Base-by-base conservation (phyloP, 2,329 filamentous ascomycete species). In the Fusarium armeniacum region DNA sequence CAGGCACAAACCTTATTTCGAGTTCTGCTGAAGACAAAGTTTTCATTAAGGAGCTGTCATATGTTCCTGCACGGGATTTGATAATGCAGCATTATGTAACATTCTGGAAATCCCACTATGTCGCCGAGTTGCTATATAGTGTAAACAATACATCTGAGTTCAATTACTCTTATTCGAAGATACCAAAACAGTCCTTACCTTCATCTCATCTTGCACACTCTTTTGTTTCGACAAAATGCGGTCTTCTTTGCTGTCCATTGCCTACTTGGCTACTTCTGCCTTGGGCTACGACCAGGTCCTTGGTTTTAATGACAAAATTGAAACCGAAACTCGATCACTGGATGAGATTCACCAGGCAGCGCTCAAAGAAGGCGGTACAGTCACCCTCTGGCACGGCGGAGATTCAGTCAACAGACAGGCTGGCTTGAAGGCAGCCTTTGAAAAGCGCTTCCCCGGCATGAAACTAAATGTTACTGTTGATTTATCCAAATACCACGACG, bases 401-500 rank as follows among this genome's bases (percentile, higher is more conserved):
- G 83, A 85, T 36, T 82, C 85, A 59, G 67, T 67, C 30, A 73
- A 70, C 43, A 81, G 83, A 51, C 80, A 81, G 35, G 71, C 81
- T 55, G 30, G 13, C 2, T 62, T 85, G 16, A 85, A 83, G 69
- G 41, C 74, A 5, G 78, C 78, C 1, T 87, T 86, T 63, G 83
- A 85, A 65, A 65, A 72, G 1, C 76, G 78, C 1, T 87, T 86
- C 67, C 85, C 85, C 0, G 80, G 81, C 11, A 82, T 87, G 61
- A 83, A 79, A 6, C 79, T 87, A 18, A 86, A 87, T 67, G 51
- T 86, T 36, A 87, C 85, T 0, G 83, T 87, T 44, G 85, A 87
- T 61, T 72, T 87, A 0, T 86, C 85, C 62, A 88, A 87, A 69
- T 88, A 87, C 65, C 85, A 85, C 66, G 83, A 86, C 58, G 77